Conservation (phyloP, 257 asterid species). For the Sherardia arvensis region DNA sequence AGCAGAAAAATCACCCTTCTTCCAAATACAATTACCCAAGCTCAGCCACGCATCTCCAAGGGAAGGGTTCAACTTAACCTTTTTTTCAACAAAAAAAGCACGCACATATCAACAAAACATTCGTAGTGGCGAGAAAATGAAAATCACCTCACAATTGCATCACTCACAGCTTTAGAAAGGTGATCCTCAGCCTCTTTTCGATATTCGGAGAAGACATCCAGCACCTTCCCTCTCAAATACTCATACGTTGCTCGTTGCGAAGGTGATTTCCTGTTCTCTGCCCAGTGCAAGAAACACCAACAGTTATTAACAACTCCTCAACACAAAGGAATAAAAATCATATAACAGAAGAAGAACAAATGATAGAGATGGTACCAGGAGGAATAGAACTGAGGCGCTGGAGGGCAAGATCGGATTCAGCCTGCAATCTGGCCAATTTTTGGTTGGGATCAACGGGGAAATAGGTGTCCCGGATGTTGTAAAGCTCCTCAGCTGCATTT, state of each 20-base stretch:
- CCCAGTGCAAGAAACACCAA: constrained; percentile 11
- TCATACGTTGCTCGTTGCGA: constrained; percentile 65
- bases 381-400: constrained; percentile 51
- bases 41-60: constrained; percentile 86
- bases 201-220: constrained; percentile 71
- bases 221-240: constrained; percentile 70
- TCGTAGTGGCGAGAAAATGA: not conserved
- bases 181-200: constrained; percentile 94
- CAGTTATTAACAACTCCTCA: not conserved
- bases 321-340: not conserved
- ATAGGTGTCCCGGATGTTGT: constrained; percentile 44
- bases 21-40: constrained; percentile 94
- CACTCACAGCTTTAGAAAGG: constrained; percentile 86
- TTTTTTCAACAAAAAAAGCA: constrained; percentile 6
- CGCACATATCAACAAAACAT: not conserved
- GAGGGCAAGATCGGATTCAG: constrained; percentile 40
- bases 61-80: constrained; percentile 93
- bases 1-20: constrained; percentile 74
- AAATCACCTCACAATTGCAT: not conserved
- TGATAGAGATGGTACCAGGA: constrained; percentile 27
- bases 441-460: constrained; percentile 52
- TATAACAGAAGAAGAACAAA: not conserved
- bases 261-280: constrained; percentile 66
- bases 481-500: constrained; percentile 48
- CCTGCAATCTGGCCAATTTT: constrained; percentile 36